Evolutionary conservation across 108 stramenopile species (phyloP), one percentile per base, ranked within the genome.

Genomic region (Cyclostephanos invisitatus): DNA sequence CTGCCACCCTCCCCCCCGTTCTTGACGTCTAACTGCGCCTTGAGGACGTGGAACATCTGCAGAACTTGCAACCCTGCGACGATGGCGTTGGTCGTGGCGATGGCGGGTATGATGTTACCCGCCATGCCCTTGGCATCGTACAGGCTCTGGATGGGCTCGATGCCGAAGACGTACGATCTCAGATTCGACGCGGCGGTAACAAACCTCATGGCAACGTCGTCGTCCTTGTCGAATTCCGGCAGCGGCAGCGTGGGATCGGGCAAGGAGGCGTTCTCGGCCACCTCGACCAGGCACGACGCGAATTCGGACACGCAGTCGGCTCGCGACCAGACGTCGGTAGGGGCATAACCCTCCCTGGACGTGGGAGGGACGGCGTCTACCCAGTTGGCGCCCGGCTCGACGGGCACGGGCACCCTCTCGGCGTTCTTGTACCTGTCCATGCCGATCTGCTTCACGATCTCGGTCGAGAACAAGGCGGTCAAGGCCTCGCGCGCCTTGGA

Each of bases 11-110:
- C 20, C 46, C 79, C 42, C 20, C 71, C n/a, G 25, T 62, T 67
- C 49, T 71, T 38, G 17, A 32, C 21, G 48, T 59, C 36, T 24
- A 87, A 42, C 48, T 87, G 86, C 21, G 70, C 75, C 67, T 83
- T 67, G 37, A 94, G 71, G 58, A 97, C 82, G 53, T 83, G 79
- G 77, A 91, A 88, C 40, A 75, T 86, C 62, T 94, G 90, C 36
- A 92, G 70, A 44, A 95, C 83, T 74, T 93, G 93, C 69, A 94
- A 70, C 5, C 95, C 94, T 2, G 98, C 97, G 47, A 96, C 96
- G 77, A 99, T 98, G 32, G 99, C 99, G 89, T 99, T 99, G 61
- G 98, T 99, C 14, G 99, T 98, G 53, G 99, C 98, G 84, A 99
- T 97, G 56, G 99, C 99, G 22, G 98, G 98, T 74, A 99, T 98